These are phyloP conservation scores for Komagataella ulmi DNA, from an alignment of 805 yeast genomes.

Conservation along the genomic window DNA sequence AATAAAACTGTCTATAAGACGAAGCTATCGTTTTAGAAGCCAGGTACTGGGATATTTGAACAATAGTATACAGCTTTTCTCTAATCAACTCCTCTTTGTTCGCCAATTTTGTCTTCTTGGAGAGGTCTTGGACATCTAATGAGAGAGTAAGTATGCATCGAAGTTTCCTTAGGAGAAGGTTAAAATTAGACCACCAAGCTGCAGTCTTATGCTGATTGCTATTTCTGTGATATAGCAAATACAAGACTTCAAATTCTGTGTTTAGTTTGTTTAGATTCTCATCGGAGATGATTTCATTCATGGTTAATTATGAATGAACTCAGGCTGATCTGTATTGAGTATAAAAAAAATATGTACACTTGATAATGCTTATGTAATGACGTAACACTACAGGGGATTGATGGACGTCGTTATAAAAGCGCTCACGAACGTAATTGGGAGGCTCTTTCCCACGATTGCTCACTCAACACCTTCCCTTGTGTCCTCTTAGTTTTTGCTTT, in stretches of 20 bases:
- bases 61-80: slow-evolving; percentile 2
- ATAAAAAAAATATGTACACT: neutral
- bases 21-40: slow-evolving; percentile 23
- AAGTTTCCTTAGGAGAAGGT: slow-evolving; percentile 45
- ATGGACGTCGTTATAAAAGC: too few relatives aligned
- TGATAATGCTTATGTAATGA: neutral
- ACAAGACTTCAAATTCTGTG: slow-evolving; percentile 46
- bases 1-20: slow-evolving; percentile 50
- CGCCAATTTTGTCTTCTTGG: slow-evolving; percentile 3
- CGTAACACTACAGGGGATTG: too few relatives aligned
- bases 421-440: too few relatives aligned
- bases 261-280: slow-evolving; percentile 7
- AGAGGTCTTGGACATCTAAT: slow-evolving; percentile 12
- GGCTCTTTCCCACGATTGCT: too few relatives aligned
- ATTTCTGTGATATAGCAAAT: slow-evolving; percentile 56
- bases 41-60: slow-evolving; percentile 12
- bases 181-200: slow-evolving; percentile 65
- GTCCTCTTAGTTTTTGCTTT: neutral
- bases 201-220: slow-evolving; percentile 64
- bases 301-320: neutral
- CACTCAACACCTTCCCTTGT: too few relatives aligned
- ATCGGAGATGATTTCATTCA: neutral
- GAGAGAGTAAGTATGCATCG: slow-evolving; percentile 23
- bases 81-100: slow-evolving; percentile 4
- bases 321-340: neutral